Conservation (phyloP, 495 filamentous ascomycete species). For the Amniculicola lignicola region DNA sequence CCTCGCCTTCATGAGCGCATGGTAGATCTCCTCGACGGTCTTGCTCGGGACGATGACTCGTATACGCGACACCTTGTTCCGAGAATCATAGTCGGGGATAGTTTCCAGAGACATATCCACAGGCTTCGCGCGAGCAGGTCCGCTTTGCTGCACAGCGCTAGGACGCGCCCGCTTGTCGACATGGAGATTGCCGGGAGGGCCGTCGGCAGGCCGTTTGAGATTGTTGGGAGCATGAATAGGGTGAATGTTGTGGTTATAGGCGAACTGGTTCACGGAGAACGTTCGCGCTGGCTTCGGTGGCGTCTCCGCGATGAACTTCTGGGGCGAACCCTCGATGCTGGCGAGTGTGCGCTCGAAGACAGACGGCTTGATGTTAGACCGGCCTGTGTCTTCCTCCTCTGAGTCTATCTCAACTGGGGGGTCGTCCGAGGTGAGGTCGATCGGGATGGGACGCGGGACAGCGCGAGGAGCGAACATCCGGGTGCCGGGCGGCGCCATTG, state of each 20-base stretch:
- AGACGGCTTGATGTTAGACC: conserved; percentile 40
- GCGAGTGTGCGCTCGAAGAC: conserved; percentile 28
- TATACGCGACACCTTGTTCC: conserved; percentile 48
- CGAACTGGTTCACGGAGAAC: conserved; percentile 16
- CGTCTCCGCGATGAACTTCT: conserved; percentile 17
- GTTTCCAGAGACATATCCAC: conserved; percentile 46
- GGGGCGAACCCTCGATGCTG: too few species aligned
- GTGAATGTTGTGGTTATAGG: conserved; percentile 17
- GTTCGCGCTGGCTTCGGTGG: conserved; percentile 22
- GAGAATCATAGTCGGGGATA: conserved; percentile 53
- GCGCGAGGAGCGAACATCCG: conserved; percentile 58
- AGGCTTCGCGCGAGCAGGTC: conserved; percentile 51
- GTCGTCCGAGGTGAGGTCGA: conserved; percentile 26
- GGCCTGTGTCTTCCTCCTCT: conserved; percentile 31
- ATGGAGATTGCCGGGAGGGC: conserved; percentile 30
- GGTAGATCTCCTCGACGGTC: conserved; percentile 49
- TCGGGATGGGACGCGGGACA: conserved; percentile 23
- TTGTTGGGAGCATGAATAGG: too few species aligned
- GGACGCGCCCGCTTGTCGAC: background rate
- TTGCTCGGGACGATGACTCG: conserved; percentile 49
- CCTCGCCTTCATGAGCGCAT: conserved; percentile 52
- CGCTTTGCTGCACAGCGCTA: conserved; percentile 45
- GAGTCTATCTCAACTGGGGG: conserved; percentile 31
- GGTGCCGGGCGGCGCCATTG: conserved; percentile 80
- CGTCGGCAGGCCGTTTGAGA: conserved; percentile 44